phyloP scores from a whole-genome alignment of 164 flowering plant genomes.

The Umbellularia californica region DNA sequence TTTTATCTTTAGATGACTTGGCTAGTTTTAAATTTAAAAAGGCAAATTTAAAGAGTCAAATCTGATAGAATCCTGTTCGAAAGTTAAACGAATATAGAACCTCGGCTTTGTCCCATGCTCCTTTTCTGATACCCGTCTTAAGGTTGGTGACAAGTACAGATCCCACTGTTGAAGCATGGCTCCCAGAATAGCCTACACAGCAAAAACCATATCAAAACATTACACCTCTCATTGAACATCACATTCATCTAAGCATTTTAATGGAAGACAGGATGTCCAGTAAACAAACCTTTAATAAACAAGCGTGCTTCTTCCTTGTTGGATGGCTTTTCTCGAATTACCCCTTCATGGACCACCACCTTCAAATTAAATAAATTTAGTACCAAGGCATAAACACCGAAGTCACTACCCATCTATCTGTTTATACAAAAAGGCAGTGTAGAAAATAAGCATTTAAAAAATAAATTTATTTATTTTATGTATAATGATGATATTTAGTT shows the following conservation, averaged over 20 bases:
- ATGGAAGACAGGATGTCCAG: background rate
- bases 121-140: constrained; percentile 61
- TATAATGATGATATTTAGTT: too few species aligned
- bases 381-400: background rate
- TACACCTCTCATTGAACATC: background rate
- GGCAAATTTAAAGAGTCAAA: background rate
- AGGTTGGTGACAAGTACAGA: constrained; percentile 85
- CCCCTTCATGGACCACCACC: constrained; percentile 96
- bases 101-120: constrained; percentile 82
- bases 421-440: background rate
- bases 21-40: too few species aligned
- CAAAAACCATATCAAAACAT: background rate
- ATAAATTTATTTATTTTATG: too few species aligned
- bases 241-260: constrained; percentile 5
- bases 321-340: constrained; percentile 83
- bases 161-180: constrained; percentile 68
- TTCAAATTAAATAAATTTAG: constrained; percentile 34
- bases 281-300: constrained; percentile 61
- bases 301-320: constrained; percentile 77
- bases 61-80: background rate
- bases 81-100: constrained; percentile 28
- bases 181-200: constrained; percentile 68
- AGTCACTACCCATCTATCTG: background rate
- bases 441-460: too few species aligned
- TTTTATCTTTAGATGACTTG: too few species aligned